Percentiles rank a stretch among this genome's conserved stretches.
Evolutionary conservation across 1,284 basidiomycete species (phyloP).

Genomic region (Xerocomus amazonicus): DNA sequence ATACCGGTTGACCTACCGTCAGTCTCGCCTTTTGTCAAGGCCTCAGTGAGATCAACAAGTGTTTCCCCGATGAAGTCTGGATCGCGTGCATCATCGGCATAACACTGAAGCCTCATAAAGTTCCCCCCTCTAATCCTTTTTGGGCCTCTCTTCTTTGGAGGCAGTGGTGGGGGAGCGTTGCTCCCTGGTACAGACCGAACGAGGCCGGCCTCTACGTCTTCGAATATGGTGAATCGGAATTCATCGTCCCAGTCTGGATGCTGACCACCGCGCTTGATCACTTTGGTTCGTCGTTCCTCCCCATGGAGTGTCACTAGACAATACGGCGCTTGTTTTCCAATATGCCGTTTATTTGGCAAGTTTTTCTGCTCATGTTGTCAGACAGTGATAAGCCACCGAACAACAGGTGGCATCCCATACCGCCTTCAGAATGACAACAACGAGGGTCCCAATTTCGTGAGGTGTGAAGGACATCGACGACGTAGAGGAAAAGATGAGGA

Average conservation of each 20-base stretch:
- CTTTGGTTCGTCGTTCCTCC: constrained; percentile 81
- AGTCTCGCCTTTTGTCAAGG: constrained; percentile 91
- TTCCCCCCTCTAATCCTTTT: constrained; percentile 72
- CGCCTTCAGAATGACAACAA: constrained; percentile 93
- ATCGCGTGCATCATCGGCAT: constrained; percentile 92
- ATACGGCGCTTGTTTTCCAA: constrained; percentile 98
- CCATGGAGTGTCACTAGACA: constrained; percentile 78
- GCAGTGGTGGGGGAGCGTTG: constrained; percentile 58
- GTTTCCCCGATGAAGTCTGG: constrained; percentile 95
- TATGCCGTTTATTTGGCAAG: constrained; percentile 89
- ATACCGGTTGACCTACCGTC: constrained; percentile 65
- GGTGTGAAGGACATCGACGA: constrained; percentile 52
- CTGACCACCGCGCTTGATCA: constrained; percentile 95
- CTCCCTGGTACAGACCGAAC: constrained; percentile 46
- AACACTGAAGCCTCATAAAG: constrained; percentile 81
- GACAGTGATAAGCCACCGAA: constrained; percentile 11
- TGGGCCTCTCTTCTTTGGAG: constrained; percentile 50
- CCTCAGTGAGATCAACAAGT: constrained; percentile 84
- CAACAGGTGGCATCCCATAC: constrained; percentile 50
- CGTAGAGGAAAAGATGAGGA: constrained; percentile 3
- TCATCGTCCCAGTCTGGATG: constrained; percentile 99
- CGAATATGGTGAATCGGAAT: constrained; percentile 87
- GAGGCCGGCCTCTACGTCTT: constrained; percentile 71
- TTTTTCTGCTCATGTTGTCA: constrained; percentile 61
- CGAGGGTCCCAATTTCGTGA: constrained; percentile 87